Evolutionary conservation across 2,329 filamentous ascomycete species (phyloP).

Genomic region (Fusarium solani-melongenae): DNA sequence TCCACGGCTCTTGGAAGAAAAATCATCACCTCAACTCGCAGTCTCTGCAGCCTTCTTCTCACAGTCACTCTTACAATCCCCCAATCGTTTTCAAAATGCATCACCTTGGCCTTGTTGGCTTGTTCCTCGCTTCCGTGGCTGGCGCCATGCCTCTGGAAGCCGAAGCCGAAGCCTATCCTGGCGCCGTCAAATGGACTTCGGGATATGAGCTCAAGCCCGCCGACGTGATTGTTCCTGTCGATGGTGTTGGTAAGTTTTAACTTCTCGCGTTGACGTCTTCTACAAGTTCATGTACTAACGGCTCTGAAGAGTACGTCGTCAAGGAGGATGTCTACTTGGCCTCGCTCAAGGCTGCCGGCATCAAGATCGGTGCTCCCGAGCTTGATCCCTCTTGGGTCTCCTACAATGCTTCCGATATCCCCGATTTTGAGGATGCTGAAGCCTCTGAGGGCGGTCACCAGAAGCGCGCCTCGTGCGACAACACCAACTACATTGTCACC

Average conservation of each 20-base stretch:
- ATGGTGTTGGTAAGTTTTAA: not conserved
- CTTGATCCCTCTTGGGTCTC: not conserved
- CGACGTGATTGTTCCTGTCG: not conserved
- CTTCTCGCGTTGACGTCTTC: not conserved
- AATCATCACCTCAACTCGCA: not conserved
- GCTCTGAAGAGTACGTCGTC: not conserved
- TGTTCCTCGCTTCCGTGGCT: not conserved
- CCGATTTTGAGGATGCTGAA: not conserved
- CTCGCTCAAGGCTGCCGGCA: not conserved
- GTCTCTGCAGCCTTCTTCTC: not conserved
- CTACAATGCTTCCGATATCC: not conserved
- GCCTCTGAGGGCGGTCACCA: not conserved
- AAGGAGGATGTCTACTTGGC: not conserved
- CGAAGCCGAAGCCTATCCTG: not conserved
- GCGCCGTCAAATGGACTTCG: not conserved
- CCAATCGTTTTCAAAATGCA: not conserved
- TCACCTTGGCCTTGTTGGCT: slow-evolving; percentile 1
- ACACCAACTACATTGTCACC: slow-evolving; percentile 11
- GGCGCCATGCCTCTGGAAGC: not conserved
- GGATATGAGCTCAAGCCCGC: not conserved
- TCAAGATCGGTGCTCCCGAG: not conserved
- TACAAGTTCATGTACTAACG: not conserved
- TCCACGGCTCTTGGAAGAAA: not conserved
- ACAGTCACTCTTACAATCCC: not conserved
- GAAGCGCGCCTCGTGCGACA: not conserved